Conservation (phyloP, 352 stramenopile species). For the Nothophytophthora sp. region DNA sequence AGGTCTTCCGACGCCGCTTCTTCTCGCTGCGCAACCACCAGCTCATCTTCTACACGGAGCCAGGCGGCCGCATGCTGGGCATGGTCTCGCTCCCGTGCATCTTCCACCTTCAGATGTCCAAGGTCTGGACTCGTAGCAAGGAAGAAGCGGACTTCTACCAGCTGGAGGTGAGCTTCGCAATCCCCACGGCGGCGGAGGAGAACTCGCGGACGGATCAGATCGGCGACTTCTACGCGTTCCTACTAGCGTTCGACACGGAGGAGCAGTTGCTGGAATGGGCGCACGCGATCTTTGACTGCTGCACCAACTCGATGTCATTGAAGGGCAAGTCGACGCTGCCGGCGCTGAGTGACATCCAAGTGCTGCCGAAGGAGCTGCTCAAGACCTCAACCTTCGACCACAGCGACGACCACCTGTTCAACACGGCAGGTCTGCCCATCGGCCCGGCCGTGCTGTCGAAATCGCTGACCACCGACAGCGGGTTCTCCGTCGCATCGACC, state of each 20-base stretch:
- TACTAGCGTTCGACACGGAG: slow-evolving; percentile 81
- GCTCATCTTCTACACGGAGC: slow-evolving; percentile 76
- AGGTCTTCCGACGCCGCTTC: slow-evolving; percentile 82
- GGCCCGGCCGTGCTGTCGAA: slow-evolving; percentile 14
- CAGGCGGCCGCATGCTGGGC: slow-evolving; percentile 63
- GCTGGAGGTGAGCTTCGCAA: slow-evolving; percentile 81
- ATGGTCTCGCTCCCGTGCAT: slow-evolving; percentile 84
- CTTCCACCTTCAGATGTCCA: slow-evolving; percentile 80
- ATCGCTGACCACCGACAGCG: not conserved
- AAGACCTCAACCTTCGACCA: slow-evolving; percentile 81
- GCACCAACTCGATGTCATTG: slow-evolving; percentile 88
- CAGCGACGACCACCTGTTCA: slow-evolving; percentile 41
- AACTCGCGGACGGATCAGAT: slow-evolving; percentile 66
- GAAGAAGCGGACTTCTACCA: slow-evolving; percentile 83
- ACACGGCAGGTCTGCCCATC: slow-evolving; percentile 26
- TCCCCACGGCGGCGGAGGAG: slow-evolving; percentile 59
- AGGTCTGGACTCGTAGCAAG: slow-evolving; percentile 68
- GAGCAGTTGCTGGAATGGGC: slow-evolving; percentile 75
- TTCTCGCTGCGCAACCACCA: slow-evolving; percentile 86
- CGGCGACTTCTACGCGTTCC: slow-evolving; percentile 76
- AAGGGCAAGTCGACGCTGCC: slow-evolving; percentile 62
- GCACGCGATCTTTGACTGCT: slow-evolving; percentile 81
- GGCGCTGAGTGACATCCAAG: slow-evolving; percentile 71
- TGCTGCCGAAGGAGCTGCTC: slow-evolving; percentile 82
- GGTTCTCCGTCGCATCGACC: slow-evolving; percentile 13